Base-by-base conservation (phyloP, 352 stramenopile genomes). In the Phytophthora chlamydospora region DNA sequence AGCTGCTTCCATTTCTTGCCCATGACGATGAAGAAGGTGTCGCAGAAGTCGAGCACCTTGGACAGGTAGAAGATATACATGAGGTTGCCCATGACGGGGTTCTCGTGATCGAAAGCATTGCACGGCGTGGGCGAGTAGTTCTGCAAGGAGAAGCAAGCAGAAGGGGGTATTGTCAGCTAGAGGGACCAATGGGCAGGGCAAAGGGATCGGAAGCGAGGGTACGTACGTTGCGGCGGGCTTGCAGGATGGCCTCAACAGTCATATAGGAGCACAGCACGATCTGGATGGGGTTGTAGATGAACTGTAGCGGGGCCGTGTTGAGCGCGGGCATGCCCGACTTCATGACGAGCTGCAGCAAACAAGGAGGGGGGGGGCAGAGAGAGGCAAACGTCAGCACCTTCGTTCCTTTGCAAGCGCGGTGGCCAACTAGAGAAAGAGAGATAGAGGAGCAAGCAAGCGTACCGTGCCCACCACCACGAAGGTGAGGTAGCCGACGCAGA, bases 1-100 rank as follows among this genome's bases (percentile, higher is more conserved):
- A 99, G 90, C 69, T 98, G 95, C 65, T 96, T 95, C 93, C 93
- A 98, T 71, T 98, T 98, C 73, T 98, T 98, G 58, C 94, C 91
- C 39, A 98, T 66, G 32, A 99, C 89, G 69, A 99, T 99, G 72
- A 99, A 98, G 66, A 98, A 88, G 21, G 89, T 97, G 78, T 96
- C 89, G 53, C 89, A 78, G 49, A 97, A 88, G 68, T 97, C 89
- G 24, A 96, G 79, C 45, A 95, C 83, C 74, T 99, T 98, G 58
- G 87, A 98, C 42, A 98, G 74, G 80, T 98, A 99, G 66, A 99
- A 99, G 6, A 99, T 76, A 84, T 96, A 99, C n/a, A 99, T 77
- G 21, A 99, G 63, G 61, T 96, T 96, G 29, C 79, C 89, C 64
- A 98, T 78, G 40, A 96, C 82, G 5, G 94, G 93, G 70, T 98